Conservation (phyloP, 257 asterid genomes). For the Penstemon eatonii region DNA sequence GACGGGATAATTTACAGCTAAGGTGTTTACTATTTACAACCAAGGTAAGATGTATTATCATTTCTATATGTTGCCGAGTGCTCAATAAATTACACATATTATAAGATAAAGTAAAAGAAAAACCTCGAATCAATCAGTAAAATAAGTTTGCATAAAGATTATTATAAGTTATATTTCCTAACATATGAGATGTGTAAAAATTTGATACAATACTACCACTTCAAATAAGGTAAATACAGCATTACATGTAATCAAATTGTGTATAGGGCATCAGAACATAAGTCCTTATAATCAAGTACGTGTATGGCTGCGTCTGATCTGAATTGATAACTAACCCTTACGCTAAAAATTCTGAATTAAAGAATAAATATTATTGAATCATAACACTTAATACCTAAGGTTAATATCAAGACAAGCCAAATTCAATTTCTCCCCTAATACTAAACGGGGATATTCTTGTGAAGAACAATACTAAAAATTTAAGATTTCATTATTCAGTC, state of each 20-base stretch:
- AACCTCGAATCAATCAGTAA: not conserved
- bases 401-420: no score
- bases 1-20: not conserved
- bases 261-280: not conserved
- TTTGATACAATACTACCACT: not conserved
- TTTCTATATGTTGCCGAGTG: not conserved
- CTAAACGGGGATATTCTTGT: no score
- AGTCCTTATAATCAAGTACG: not conserved
- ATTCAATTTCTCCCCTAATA: no score
- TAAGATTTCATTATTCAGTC: no score
- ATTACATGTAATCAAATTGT: not conserved
- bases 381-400: no score
- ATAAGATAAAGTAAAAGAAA: slow-evolving; percentile 7
- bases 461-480: no score
- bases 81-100: slow-evolving; percentile 2
- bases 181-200: not conserved
- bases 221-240: not conserved
- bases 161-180: slow-evolving; percentile 4
- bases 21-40: no score
- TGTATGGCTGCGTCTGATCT: no score
- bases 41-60: no score
- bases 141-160: not conserved
- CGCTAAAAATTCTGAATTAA: no score
- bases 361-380: no score
- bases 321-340: no score